Evolutionary conservation across 176 grass and related monocot species (phyloP), one percentile per base, ranked within the genome.

Genomic region (Elymus sibiricus): DNA sequence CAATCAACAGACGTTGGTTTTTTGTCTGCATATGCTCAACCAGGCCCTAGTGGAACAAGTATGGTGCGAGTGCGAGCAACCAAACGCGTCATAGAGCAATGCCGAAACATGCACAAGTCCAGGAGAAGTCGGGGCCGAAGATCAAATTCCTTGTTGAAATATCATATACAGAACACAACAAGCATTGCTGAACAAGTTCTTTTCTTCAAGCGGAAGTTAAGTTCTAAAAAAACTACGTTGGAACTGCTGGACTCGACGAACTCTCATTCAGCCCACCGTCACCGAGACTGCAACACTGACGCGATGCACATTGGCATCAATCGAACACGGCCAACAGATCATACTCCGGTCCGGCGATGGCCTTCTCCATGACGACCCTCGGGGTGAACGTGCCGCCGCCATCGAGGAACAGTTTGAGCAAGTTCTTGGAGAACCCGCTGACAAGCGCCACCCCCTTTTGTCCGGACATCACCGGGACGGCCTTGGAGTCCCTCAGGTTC

Each of bases 381-480:
- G 93, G 87, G 43, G 12, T 71, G 68, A 83, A 4, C 15, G 63
- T 43, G 58, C 84, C 84, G 25, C 74, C 72, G 29, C 87, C 87
- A 25, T 92, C 81, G 28, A 94, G 62, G 72, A 94, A 92, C 37
- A 92, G 5, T 66, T 89, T 94, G 7, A 92, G 60, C 71, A 94
- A 31, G 72, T 90, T 94, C 90, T 94, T 94, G 12, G 92, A 91
- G 79, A 94, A 94, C 7, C 92, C 90, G 7, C 92, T 94, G n/a
- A 94, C 81, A 0, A 94, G 71, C 19, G 87, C 87, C 28, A 92
- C 90, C 27, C 89, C 92, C 44, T 92, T 87, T 77, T 92, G 87
- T 1, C 37, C 78, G 11, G 87, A 79, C 7, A 47, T 80, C 61
- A 94, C 90, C 25, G 90, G 90, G 47, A 64, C 77, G 8, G 87